A percentile compares a stretch with the other conserved stretches of the same genome.
phyloP scores from a whole-genome alignment of 192 early-diverging fungal genomes.

The Coemansia sp. region DNA sequence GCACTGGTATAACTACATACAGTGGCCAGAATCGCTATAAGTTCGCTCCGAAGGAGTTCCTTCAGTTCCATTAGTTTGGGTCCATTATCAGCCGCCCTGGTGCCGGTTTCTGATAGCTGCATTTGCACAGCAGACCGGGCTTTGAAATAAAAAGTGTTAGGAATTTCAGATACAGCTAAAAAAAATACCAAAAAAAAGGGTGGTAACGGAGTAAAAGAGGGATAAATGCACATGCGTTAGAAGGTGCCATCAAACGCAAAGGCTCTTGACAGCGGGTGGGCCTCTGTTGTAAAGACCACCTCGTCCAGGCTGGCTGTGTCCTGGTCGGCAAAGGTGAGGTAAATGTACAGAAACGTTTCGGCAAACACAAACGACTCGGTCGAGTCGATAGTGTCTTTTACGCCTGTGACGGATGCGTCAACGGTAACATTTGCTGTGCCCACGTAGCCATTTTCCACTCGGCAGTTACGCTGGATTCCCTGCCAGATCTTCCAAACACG shows the following conservation, averaged over 20 bases:
- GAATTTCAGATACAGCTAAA: background rate
- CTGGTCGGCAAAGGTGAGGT: constrained; percentile 76
- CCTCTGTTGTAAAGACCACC: constrained; percentile 95
- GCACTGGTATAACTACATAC: constrained; percentile 14
- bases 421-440: constrained; percentile 51
- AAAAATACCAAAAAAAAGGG: background rate
- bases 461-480: constrained; percentile 69
- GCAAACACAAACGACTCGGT: constrained; percentile 81
- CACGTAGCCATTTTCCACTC: constrained; percentile 63
- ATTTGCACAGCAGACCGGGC: no score
- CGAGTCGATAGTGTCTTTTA: constrained; percentile 34
- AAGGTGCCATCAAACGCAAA: constrained; percentile 45
- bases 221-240: constrained; percentile 1
- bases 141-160: constrained; percentile 9
- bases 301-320: constrained; percentile 68
- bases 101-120: constrained; percentile 5
- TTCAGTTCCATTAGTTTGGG: constrained; percentile 33
- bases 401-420: constrained; percentile 29
- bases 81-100: constrained; percentile 9
- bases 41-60: constrained; percentile 46
- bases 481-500: constrained; percentile 70
- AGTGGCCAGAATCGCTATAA: constrained; percentile 49
- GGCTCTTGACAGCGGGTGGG: constrained; percentile 69
- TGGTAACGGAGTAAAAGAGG: background rate
- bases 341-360: constrained; percentile 92